Evolutionary conservation across 768 basidiomycete genomes (phyloP).

Genomic region (Mycena vulgaris): DNA sequence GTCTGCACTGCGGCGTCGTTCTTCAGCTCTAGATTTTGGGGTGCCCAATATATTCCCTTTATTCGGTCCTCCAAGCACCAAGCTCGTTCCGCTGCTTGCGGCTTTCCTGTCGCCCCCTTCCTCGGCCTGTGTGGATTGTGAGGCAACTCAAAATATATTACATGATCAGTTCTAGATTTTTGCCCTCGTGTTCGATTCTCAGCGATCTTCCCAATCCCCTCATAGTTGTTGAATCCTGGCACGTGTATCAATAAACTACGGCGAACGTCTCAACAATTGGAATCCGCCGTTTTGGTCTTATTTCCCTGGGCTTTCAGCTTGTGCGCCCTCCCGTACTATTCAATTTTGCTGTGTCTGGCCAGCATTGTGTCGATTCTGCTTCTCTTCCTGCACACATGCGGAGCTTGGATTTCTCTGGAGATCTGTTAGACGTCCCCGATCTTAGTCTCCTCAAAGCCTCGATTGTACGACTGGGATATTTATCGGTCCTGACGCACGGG

Average conservation of each 20-base stretch:
- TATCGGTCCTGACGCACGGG: neutral
- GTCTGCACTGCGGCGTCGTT: neutral
- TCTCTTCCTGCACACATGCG: neutral
- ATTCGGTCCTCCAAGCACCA: neutral
- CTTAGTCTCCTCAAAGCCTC: slow-evolving; percentile 6
- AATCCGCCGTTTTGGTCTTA: slow-evolving; percentile 1
- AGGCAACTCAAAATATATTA: slow-evolving; percentile 10
- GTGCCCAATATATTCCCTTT: neutral
- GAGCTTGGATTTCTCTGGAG: neutral
- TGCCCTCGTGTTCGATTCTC: slow-evolving; percentile 9
- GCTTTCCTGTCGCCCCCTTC: slow-evolving; percentile 4
- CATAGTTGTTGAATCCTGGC: neutral
- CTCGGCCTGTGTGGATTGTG: slow-evolving; percentile 8
- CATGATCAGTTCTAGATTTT: neutral
- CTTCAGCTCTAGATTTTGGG: too few relatives aligned
- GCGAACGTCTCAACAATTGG: slow-evolving; percentile 9
- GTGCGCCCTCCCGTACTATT: slow-evolving; percentile 1
- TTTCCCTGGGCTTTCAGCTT: slow-evolving; percentile 9
- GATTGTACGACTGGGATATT: slow-evolving; percentile 1
- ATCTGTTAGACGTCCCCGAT: neutral
- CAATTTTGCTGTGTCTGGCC: slow-evolving; percentile 1
- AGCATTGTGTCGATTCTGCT: neutral
- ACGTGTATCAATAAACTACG: slow-evolving; percentile 8
- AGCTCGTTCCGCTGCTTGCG: slow-evolving; percentile 1
- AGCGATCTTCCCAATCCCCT: slow-evolving; percentile 7